A percentile compares a stretch with the other conserved stretches of the same genome.
Evolutionary conservation across 306 rosid species (phyloP).

Genomic region (Calophaca sinica): DNA sequence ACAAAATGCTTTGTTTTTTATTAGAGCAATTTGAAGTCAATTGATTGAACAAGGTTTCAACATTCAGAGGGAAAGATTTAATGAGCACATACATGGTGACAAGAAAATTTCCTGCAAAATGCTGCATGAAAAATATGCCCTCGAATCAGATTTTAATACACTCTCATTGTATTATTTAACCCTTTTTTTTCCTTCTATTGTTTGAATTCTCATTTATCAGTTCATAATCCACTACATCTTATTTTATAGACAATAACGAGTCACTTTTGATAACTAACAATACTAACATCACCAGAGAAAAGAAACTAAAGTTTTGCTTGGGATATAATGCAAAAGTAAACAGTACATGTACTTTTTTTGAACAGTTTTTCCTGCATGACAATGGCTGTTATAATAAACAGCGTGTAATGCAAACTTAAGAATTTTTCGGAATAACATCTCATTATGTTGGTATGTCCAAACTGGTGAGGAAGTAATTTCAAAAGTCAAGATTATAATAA

Average conservation of each 20-base stretch:
- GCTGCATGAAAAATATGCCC: neutral
- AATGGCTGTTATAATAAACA: too few species aligned
- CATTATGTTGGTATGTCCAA: too few species aligned
- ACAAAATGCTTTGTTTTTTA: neutral
- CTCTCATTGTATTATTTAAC: neutral
- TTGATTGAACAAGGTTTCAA: constrained; percentile 23
- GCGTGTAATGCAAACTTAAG: too few species aligned
- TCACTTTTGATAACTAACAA: neutral
- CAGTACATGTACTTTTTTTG: constrained; percentile 51
- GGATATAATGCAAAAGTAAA: constrained; percentile 12
- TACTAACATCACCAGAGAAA: neutral
- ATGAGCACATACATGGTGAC: constrained; percentile 2
- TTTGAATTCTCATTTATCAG: neutral
- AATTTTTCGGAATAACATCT: too few species aligned
- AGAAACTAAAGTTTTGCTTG: constrained; percentile 10
- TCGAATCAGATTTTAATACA: constrained; percentile 1
- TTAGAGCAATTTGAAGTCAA: neutral
- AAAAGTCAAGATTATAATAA: too few species aligned
- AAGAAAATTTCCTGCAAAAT: neutral
- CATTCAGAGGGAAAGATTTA: neutral
- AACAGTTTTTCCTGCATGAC: neutral
- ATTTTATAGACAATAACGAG: neutral
- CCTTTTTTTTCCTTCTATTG: neutral
- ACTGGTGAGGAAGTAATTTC: too few species aligned
- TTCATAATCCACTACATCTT: neutral